Base-by-base conservation (phyloP, 148 eudicot genomes). In the Rhododendron ferrugineum region DNA sequence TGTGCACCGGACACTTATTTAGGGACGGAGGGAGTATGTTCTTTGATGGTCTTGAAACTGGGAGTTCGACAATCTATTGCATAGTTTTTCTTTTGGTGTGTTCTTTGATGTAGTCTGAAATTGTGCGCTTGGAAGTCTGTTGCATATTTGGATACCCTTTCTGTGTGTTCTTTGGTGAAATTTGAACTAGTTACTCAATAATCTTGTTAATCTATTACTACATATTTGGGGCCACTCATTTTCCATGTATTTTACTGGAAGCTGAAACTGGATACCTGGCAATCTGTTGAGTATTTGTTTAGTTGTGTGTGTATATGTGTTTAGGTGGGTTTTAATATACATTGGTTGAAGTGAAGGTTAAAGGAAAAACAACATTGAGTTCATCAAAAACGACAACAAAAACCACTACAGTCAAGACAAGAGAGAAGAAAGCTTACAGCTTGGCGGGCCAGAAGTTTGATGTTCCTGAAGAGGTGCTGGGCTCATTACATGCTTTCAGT, bases 401-500 rank as follows among this genome's bases (percentile, higher is more conserved):
- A 83, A 92, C 87, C 80, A 85, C 89, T 22, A 87, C 89, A 2
- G 86, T 87, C 46, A 92, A 87, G 91, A 84, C 84, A 68, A 92
- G 95, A 89, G 94, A 89, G 90, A 96, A 91, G 92, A 96, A 96
- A 87, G 94, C 95, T 83, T 96, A 73, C 90, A 93, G 89, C 84
- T 92, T 96, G 90, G 87, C 97, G 1, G 98, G 98, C 84, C 98
- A 96, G 90, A 96, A 93, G 88, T 91, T n/a, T 85, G 98, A 96
- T 88, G 89, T 88, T 70, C 98, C 98, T 49, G 98, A 94, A 91
- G 98, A 96, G 95, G 98, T 96, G 84, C 44, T n/a, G 14, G n/a
- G 44, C 36, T 5, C 80, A 20, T 75, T 84, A 34, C n/a, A 44
- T 80, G 70, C 40, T 18, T 13, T 81, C 62, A 26, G 52, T 46